Evolutionary conservation across 257 asterid species (phyloP).

Genomic region (Jacaranda mimosifolia): DNA sequence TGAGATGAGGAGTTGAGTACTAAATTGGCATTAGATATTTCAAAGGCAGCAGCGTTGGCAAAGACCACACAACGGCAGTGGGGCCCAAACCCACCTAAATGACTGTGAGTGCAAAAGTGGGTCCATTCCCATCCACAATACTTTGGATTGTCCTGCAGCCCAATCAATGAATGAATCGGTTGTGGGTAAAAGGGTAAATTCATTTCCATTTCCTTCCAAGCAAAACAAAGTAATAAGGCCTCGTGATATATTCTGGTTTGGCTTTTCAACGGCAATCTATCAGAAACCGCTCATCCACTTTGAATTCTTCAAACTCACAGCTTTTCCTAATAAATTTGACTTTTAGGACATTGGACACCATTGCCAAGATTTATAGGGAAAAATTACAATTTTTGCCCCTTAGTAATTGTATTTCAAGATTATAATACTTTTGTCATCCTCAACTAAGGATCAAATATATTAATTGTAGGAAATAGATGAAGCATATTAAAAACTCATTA

Average conservation of each 20-base stretch:
- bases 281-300: slow-evolving; percentile 68
- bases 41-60: slow-evolving; percentile 37
- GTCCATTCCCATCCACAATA: slow-evolving; percentile 42
- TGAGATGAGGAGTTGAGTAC: neutral
- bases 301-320: slow-evolving; percentile 49
- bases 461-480: too few species aligned
- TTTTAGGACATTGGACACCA: slow-evolving; percentile 9
- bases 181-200: slow-evolving; percentile 34
- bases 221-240: neutral
- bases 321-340: slow-evolving; percentile 31
- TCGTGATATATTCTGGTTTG: slow-evolving; percentile 19
- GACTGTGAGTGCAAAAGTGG: slow-evolving; percentile 47
- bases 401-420: neutral
- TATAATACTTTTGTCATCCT: too few species aligned
- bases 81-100: slow-evolving; percentile 66
- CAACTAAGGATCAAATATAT: too few species aligned
- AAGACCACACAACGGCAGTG: slow-evolving; percentile 62
- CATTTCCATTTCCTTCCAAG: neutral
- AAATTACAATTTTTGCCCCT: slow-evolving; percentile 25
- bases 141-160: neutral
- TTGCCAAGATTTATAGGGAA: neutral
- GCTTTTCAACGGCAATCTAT: slow-evolving; percentile 39
- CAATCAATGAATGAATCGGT: slow-evolving; percentile 27
- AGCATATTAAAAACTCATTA: too few species aligned
- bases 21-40: slow-evolving; percentile 38